phyloP scores from a whole-genome alignment of 345 rosid species.

The Melaleuca alternifolia region DNA sequence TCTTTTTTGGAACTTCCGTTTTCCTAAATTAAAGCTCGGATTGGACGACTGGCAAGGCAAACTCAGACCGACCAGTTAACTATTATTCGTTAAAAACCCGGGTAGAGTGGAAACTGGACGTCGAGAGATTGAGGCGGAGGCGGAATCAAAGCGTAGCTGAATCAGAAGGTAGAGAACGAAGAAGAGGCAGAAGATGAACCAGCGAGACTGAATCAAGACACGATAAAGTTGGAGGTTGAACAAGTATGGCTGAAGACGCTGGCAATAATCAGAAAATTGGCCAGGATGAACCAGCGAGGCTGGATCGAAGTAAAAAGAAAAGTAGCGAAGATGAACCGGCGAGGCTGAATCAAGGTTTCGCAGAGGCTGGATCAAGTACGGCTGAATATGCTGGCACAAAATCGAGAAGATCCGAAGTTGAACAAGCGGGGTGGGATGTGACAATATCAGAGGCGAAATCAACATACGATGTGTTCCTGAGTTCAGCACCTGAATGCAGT shows the following conservation, averaged over 20 bases:
- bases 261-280: neutral
- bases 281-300: neutral
- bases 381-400: neutral
- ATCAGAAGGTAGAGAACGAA: neutral
- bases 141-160: neutral
- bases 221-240: neutral
- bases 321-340: too few relatives aligned
- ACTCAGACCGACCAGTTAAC: neutral
- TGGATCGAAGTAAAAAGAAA: too few relatives aligned
- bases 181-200: neutral
- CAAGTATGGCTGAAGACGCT: neutral
- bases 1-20: too few relatives aligned
- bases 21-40: neutral
- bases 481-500: rapidly evolving
- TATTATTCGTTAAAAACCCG: neutral
- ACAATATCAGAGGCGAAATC: neutral
- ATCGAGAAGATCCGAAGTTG: neutral
- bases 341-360: neutral
- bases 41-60: neutral
- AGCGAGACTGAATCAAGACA: neutral
- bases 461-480: neutral
- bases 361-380: neutral
- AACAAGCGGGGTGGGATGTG: too few relatives aligned
- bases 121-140: neutral
- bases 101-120: neutral